Evolutionary conservation across 2,329 filamentous ascomycete genomes (phyloP).

Genomic region (Metarhizium robertsii): DNA sequence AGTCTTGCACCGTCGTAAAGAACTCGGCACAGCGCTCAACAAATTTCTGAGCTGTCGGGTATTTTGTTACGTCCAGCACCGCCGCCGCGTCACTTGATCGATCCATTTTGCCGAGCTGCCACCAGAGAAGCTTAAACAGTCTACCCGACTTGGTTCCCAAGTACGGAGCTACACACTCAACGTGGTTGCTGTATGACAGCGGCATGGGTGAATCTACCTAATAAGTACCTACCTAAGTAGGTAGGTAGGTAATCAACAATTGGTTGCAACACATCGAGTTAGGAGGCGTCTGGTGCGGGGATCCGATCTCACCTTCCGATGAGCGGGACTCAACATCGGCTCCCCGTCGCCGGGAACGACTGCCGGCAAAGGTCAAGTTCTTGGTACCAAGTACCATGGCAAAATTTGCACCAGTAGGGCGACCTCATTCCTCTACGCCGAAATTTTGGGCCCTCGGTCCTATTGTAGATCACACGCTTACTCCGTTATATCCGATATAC

Average conservation of each 20-base stretch:
- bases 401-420: not conserved
- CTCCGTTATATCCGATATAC: not conserved
- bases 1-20: conserved; percentile 19
- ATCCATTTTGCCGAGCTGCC: not conserved
- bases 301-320: not conserved
- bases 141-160: not conserved
- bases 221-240: not conserved
- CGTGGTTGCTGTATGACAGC: not conserved
- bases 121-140: not conserved
- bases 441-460: no score
- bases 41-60: conserved; percentile 19
- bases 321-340: not conserved
- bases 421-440: not conserved
- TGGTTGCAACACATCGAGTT: not conserved
- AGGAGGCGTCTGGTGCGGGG: not conserved
- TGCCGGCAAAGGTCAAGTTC: not conserved
- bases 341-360: not conserved
- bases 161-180: not conserved
- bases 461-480: no score
- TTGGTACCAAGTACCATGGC: not conserved
- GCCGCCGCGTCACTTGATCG: not conserved
- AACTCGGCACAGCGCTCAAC: conserved; percentile 20
- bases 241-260: not conserved
- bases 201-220: not conserved
- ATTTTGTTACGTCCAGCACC: conserved; percentile 9